Conservation (phyloP, 2,329 filamentous ascomycete species). For the Aureobasidium mangrovei region DNA sequence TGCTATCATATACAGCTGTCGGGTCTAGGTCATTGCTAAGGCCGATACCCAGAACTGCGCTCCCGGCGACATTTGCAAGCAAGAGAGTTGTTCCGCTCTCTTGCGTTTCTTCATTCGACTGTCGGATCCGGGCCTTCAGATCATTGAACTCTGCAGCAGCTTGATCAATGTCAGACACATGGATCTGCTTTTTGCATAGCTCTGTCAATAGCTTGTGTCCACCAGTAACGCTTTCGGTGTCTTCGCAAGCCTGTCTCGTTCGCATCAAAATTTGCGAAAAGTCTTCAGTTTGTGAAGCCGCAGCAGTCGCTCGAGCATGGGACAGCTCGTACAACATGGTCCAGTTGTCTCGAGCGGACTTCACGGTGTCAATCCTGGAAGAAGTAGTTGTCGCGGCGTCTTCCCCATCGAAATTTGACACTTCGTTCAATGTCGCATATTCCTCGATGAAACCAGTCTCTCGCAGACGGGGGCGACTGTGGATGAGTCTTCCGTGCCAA, state of each 20-base stretch:
- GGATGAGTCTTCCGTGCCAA: constrained; percentile 17
- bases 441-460: constrained; percentile 17
- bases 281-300: not conserved
- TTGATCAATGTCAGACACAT: constrained; percentile 16
- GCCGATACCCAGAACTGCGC: constrained; percentile 11
- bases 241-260: not conserved
- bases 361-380: not conserved
- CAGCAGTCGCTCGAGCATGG: not conserved
- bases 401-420: not conserved
- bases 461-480: constrained; percentile 14
- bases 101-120: not conserved
- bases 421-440: not conserved
- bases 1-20: constrained; percentile 18
- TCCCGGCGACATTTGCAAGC: constrained; percentile 7
- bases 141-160: constrained; percentile 15
- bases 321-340: constrained; percentile 14
- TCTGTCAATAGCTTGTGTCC: constrained; percentile 1
- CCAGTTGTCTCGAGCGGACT: not conserved
- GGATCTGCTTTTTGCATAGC: constrained; percentile 13
- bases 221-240: not conserved
- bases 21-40: not conserved
- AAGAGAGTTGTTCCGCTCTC: not conserved
- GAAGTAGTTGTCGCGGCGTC: not conserved
- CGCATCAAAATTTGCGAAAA: not conserved
- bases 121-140: not conserved